These are phyloP conservation scores for Zymoseptoria tritici DNA, from an alignment of 2,329 filamentous ascomycete species.

Conservation along the genomic window DNA sequence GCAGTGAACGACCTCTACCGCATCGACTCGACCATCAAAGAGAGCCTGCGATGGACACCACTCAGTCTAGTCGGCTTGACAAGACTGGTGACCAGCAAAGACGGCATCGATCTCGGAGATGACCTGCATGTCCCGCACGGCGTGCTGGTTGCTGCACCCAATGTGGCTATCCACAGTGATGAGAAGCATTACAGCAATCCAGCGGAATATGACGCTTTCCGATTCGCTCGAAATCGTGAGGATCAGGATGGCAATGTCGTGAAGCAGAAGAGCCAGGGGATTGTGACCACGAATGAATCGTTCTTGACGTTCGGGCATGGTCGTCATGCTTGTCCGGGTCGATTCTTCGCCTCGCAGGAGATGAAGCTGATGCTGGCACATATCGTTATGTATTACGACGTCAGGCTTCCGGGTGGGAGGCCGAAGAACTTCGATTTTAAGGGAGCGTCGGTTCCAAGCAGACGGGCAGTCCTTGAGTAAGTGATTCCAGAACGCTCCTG, in stretches of 20 bases:
- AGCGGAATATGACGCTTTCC: constrained; percentile 21
- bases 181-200: constrained; percentile 18
- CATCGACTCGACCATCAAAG: constrained; percentile 24
- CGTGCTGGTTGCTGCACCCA: constrained; percentile 16
- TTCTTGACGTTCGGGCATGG: constrained; percentile 18
- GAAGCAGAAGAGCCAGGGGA: constrained; percentile 9
- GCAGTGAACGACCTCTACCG: constrained; percentile 17
- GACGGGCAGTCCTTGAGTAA: too few species aligned
- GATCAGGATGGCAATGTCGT: background rate
- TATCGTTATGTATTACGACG: constrained; percentile 37
- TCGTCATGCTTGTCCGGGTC: constrained; percentile 27
- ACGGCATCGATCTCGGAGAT: constrained; percentile 20
- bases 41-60: constrained; percentile 18
- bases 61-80: constrained; percentile 14
- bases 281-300: constrained; percentile 14
- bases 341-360: constrained; percentile 42
- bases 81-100: constrained; percentile 8
- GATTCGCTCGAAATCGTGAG: constrained; percentile 17
- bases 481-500: too few species aligned
- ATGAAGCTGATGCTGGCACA: constrained; percentile 41
- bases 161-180: constrained; percentile 22
- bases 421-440: constrained; percentile 13
- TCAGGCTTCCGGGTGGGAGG: constrained; percentile 13
- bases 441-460: too few species aligned
- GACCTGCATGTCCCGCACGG: constrained; percentile 18